A percentile compares a stretch with the other conserved stretches of the same genome.
These are phyloP conservation scores for Fusarium sp. DNA, from an alignment of 2,329 filamentous ascomycete genomes.

Conservation along the genomic window DNA sequence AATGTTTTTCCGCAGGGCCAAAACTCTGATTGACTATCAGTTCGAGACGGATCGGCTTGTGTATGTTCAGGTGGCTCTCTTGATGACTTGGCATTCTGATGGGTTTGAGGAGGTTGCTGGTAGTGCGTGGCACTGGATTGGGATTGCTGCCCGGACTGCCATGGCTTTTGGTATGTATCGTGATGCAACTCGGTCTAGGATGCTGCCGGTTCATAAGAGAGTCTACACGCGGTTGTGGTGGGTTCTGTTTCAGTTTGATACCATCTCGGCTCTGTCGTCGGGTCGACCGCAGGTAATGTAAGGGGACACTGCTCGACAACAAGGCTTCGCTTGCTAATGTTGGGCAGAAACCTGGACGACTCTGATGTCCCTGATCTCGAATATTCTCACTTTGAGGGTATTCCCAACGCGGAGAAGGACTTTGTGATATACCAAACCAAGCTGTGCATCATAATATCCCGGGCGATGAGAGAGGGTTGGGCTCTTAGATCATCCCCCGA, in stretches of 20 bases:
- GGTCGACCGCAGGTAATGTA: slow-evolving; percentile 60
- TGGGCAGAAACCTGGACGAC: background rate
- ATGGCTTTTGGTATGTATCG: slow-evolving; percentile 62
- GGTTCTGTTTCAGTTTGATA: slow-evolving; percentile 52
- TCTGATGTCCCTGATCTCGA: background rate
- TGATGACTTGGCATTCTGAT: slow-evolving; percentile 64
- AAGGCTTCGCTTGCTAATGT: background rate
- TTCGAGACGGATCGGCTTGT: slow-evolving; percentile 61
- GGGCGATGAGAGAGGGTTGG: background rate
- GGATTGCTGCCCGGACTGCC: slow-evolving; percentile 60
- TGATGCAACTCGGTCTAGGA: slow-evolving; percentile 43
- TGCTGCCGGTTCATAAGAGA: slow-evolving; percentile 46
- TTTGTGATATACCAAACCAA: background rate
- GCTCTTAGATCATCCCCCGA: background rate
- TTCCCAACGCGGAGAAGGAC: background rate
- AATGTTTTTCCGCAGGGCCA: slow-evolving; percentile 60
- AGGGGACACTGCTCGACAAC: background rate
- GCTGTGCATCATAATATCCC: background rate
- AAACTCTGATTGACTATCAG: slow-evolving; percentile 60
- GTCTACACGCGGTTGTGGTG: slow-evolving; percentile 53
- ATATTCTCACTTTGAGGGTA: background rate
- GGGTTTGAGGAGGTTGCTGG: slow-evolving; percentile 62
- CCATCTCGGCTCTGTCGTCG: slow-evolving; percentile 50
- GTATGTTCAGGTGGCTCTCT: slow-evolving; percentile 60
- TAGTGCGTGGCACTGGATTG: slow-evolving; percentile 63